Evolutionary conservation across 352 stramenopile species (phyloP), one percentile per base, ranked within the genome.

Genomic region (Phytophthora meadii): DNA sequence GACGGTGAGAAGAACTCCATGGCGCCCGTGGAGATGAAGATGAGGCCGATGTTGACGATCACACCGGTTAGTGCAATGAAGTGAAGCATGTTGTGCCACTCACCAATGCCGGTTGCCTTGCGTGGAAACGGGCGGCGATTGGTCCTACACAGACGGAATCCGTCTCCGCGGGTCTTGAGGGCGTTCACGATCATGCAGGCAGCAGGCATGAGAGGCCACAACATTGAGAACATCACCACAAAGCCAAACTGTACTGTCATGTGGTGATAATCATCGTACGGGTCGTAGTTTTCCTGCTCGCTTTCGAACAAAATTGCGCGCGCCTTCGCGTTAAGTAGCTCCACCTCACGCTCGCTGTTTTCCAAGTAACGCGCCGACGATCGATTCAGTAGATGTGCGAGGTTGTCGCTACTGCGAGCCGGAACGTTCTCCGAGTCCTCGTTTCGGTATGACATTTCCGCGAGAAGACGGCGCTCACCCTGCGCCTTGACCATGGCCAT

Each of bases 201-300:
- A 25, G 81, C 72, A 27, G 86, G 86, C 86, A 94, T 94, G 14
- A 83, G 75, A 27, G 86, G 86, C 86, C 86, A 94, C 25, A 94
- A 68, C 75, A 88, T 94, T 25, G 84, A 93, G 54, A 94, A 94
- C 86, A 94, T 94, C 60, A 93, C 84, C 14, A 93, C 84, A 51
- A 94, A 94, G 41, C 86, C 86, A 61, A 90, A 94, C 65, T 94
- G 86, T 11, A 94, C 86, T 2, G 72, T 94, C 55, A 86, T 79
- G 39, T 89, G 76, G 50, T 94, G 86, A 48, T 93, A 94, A 52
- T 94, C 86, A 51, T 87, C 76, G 61, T 93, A 93, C 52, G 86
- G 83, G 37, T 94, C 86, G 68, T 93, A 94, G 54, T 90, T 81
- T 28, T 86, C 79, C 45, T 93, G 84, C 48, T 90, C 74, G 40